Evolutionary conservation across 371 early-diverging fungal genomes (phyloP), one percentile per base, ranked within the genome.

Genomic region (Rhizomucor pusillus): DNA sequence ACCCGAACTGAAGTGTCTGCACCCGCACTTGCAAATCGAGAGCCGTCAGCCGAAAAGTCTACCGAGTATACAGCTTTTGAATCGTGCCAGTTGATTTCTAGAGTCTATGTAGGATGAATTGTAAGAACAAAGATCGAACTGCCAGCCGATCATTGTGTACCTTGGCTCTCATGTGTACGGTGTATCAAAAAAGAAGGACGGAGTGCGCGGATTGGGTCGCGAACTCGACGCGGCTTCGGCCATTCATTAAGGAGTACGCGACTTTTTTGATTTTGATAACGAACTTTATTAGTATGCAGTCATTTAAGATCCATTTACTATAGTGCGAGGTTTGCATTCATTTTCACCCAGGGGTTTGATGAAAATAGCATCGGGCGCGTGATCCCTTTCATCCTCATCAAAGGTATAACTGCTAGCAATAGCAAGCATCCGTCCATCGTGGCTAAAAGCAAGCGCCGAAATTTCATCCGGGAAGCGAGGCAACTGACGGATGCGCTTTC

Each of bases 31-130:
- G 95, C 97, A 47, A 95, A 82, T 36, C 93, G 79, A 43, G 37
- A 51, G 34, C 68, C 65, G 53, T 73, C 72, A 50, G 90, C 84
- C 59, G 94, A 90, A 71, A 95, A 98, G 73, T 96, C 93, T 20
- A 87, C 85, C 43, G 93, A 90, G 75, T 91, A 94, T 40, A 98
- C 84, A 19, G 97, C 90, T 62, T 88, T 79, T 50, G 85, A 87
- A 59, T 90, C 93, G 68, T 98, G 98, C 98, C 98, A 97, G 59
- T 90, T 88, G 64, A 97, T 93, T 71, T 93, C 91, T 1, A 94
- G 65, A 7, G 92, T 85, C 64, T 89, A 13, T 39, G n/a, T n/a
- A n/a, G n/a, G n/a, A n/a, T n/a, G n/a, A n/a, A n/a, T n/a, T n/a
- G n/a, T n/a, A n/a, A n/a, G n/a, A n/a, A n/a, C n/a, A n/a, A n/a